These are phyloP conservation scores for Rhodotorula babjevae DNA, from an alignment of 768 basidiomycete genomes.

Conservation along the genomic window DNA sequence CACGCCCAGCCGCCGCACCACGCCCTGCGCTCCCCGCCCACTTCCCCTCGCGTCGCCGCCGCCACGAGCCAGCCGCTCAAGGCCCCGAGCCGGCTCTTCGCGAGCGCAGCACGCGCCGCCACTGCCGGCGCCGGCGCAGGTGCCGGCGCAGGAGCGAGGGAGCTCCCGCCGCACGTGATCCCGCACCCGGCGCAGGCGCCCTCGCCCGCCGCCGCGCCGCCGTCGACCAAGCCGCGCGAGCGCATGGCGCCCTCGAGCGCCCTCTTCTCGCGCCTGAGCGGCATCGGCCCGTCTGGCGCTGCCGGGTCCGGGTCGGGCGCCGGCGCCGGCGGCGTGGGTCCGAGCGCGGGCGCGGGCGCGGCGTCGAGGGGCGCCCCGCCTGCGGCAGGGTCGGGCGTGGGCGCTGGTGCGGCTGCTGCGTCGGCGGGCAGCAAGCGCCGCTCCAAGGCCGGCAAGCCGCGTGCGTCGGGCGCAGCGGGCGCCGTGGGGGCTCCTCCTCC, in stretches of 20 bases:
- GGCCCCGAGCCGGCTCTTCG: background rate
- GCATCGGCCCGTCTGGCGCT: background rate
- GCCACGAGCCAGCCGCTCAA: background rate
- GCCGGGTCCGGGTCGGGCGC: no score
- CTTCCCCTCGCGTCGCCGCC: background rate
- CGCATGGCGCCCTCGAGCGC: background rate
- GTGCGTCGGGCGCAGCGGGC: background rate
- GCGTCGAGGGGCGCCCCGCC: background rate
- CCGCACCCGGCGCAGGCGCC: background rate
- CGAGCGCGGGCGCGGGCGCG: background rate
- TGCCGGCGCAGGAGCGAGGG: background rate
- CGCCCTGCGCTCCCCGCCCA: background rate
- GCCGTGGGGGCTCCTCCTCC: background rate
- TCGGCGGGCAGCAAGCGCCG: no score
- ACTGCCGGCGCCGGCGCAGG: no score
- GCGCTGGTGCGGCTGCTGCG: no score
- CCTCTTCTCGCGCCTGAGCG: constrained; percentile 18
- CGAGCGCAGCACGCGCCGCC: background rate
- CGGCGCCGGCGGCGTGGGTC: no score
- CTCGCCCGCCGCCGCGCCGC: background rate
- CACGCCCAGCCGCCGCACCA: background rate
- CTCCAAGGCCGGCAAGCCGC: background rate
- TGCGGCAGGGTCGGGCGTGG: background rate
- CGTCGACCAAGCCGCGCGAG: background rate
- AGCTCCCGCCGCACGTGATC: background rate